Percentiles rank a stretch among this genome's conserved stretches.
These are phyloP conservation scores for Plasmodium fragile DNA, from an alignment of 169 alveolate species.

Conservation along the genomic window DNA sequence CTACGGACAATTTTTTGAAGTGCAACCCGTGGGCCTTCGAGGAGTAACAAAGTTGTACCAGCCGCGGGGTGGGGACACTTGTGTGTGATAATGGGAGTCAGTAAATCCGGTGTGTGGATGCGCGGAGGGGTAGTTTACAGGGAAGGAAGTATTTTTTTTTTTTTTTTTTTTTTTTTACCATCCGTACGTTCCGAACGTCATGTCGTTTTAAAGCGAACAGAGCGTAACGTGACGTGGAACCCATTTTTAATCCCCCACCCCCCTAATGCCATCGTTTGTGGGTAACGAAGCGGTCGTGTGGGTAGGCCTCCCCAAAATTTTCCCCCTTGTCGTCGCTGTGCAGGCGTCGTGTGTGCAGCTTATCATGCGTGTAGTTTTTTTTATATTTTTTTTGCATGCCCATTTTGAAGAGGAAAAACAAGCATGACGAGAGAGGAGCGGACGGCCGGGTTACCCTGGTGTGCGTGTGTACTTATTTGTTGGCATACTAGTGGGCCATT, in stretches of 20 bases:
- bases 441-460: neutral
- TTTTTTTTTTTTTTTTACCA: too few species aligned
- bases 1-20: conserved; percentile 84
- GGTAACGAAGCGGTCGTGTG: neutral
- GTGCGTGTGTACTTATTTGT: neutral
- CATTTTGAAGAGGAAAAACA: neutral
- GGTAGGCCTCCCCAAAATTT: neutral
- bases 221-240: neutral
- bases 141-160: too few species aligned
- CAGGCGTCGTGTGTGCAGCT: neutral
- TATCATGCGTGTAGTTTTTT: neutral
- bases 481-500: neutral
- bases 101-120: neutral
- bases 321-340: neutral
- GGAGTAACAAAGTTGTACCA: neutral
- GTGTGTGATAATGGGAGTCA: neutral
- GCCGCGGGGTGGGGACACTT: neutral
- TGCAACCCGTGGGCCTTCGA: conserved; percentile 77
- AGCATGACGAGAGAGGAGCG: neutral
- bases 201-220: neutral
- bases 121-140: neutral
- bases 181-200: neutral
- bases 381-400: neutral
- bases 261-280: neutral
- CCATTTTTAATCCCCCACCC: neutral